Conservation (phyloP, 1,284 basidiomycete species). For the Ceratobasidium sp. region DNA sequence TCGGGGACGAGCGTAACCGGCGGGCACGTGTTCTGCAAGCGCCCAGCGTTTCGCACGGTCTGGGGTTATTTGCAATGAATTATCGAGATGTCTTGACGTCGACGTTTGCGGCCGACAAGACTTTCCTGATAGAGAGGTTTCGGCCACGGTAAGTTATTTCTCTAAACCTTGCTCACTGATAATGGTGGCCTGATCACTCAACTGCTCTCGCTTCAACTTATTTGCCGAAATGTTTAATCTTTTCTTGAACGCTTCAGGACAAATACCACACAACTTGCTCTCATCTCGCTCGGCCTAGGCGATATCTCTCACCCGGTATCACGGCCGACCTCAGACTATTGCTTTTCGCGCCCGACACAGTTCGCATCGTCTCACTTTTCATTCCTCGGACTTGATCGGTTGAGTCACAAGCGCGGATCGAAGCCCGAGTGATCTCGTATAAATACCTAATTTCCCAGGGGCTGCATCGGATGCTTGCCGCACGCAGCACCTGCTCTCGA, state of each 20-base stretch:
- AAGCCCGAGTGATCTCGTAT: constrained; percentile 61
- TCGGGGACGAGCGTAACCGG: constrained; percentile 1
- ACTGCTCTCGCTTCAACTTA: too few relatives aligned
- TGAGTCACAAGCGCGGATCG: constrained; percentile 23
- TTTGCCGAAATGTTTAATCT: too few relatives aligned
- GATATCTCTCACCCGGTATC: not conserved
- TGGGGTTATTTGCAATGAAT: not conserved
- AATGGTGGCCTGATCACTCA: not conserved
- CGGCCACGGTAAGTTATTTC: not conserved
- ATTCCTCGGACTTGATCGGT: constrained; percentile 36
- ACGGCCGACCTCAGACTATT: not conserved
- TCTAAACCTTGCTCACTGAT: not conserved
- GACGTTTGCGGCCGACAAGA: constrained; percentile 14
- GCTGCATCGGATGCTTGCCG: constrained; percentile 30
- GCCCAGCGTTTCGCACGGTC: not conserved
- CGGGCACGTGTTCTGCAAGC: not conserved
- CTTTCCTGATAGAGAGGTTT: not conserved
- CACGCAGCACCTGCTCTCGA: constrained; percentile 20
- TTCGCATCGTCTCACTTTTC: not conserved
- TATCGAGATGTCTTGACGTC: constrained; percentile 14
- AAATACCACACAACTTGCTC: not conserved
- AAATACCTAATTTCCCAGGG: constrained; percentile 20
- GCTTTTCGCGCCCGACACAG: constrained; percentile 5
- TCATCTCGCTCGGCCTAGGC: not conserved
- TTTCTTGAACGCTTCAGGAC: not conserved